These are phyloP conservation scores for Onygenales sp. DNA, from an alignment of 2,329 filamentous ascomycete species.

Conservation along the genomic window DNA sequence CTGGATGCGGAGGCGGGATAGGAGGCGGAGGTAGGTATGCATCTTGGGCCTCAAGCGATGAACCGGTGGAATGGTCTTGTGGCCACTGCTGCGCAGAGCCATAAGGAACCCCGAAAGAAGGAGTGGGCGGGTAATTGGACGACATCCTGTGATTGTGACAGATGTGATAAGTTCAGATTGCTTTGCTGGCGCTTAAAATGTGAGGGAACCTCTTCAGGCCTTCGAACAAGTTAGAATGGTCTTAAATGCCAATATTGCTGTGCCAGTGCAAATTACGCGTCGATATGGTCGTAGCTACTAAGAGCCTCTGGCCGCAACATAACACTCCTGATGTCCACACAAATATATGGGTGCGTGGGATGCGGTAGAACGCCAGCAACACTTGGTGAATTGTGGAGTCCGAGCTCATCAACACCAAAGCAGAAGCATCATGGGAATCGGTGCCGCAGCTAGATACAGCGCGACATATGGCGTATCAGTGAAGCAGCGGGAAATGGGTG, in stretches of 20 bases:
- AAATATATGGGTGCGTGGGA: not conserved
- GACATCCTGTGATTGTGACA: constrained; percentile 20
- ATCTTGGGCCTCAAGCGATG: constrained; percentile 19
- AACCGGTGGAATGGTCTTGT: constrained; percentile 15
- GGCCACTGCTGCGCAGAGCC: constrained; percentile 30
- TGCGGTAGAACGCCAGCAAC: too few species aligned
- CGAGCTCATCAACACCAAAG: too few species aligned
- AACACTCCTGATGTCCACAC: not conserved
- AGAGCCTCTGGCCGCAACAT: not conserved
- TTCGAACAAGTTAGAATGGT: not conserved
- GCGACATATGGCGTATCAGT: not conserved
- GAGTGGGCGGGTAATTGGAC: constrained; percentile 39
- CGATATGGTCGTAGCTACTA: not conserved
- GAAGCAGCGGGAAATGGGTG: not conserved
- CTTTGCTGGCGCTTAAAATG: not conserved
- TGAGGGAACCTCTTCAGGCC: not conserved
- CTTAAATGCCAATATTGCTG: not conserved
- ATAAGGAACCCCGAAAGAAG: constrained; percentile 31
- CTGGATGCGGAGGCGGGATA: constrained; percentile 13
- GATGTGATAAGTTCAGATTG: not conserved
- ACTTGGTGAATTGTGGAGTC: too few species aligned
- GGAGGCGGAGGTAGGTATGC: constrained; percentile 18
- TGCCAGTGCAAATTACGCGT: constrained; percentile 1
- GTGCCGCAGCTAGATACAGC: too few species aligned
- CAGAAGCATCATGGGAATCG: too few species aligned